Evolutionary conservation across 2,329 filamentous ascomycete genomes (phyloP), one percentile per base, ranked within the genome.

Genomic region (Nigrospora oryzae): DNA sequence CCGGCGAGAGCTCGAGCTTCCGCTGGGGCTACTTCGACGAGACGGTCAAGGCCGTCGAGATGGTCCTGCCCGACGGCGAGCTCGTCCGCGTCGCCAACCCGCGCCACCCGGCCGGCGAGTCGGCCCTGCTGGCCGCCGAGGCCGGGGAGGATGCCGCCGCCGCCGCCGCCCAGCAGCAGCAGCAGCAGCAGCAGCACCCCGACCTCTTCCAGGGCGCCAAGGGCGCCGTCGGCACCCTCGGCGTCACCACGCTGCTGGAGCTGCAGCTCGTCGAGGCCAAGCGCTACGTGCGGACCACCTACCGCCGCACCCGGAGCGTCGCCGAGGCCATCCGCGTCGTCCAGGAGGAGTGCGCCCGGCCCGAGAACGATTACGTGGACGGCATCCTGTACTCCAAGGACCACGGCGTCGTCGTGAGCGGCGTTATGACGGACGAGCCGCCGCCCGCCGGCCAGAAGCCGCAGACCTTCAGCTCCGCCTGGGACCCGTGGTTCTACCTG

Each of bases 401-500:
- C 50, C 75, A 78, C 51, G 83, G 83, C 23, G 79, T 84, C n/a
- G 64, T 89, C 49, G 73, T 86, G 60, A 78, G 77, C 6, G 84
- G 84, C 3, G 67, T 68, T 46, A 64, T 86, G 56, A 79, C 75
- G 1, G 70, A 86, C 52, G 68, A 74, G 6, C 63, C 67, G 19
- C 71, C 70, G 4, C 51, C 49, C 5, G 43, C 56, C 3, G 58
- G 52, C 14, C 52, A 51, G 23, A 53, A 40, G 47, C 45, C 56
- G 12, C 56, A 51, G 46, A 62, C 60, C 2, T 63, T 80, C 39
- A 75, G 68, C 55, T 66, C 73, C 30, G 70, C 81, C 5, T 68
- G 69, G 53, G 84, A 90, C 56, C 82, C 84, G 2, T 89, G 86
- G 86, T 88, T 81, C 62, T 89, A 88, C 58, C 69, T 89, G 47